phyloP scores from a whole-genome alignment of 129 eudicot genomes.

The Flaveria bidentis region DNA sequence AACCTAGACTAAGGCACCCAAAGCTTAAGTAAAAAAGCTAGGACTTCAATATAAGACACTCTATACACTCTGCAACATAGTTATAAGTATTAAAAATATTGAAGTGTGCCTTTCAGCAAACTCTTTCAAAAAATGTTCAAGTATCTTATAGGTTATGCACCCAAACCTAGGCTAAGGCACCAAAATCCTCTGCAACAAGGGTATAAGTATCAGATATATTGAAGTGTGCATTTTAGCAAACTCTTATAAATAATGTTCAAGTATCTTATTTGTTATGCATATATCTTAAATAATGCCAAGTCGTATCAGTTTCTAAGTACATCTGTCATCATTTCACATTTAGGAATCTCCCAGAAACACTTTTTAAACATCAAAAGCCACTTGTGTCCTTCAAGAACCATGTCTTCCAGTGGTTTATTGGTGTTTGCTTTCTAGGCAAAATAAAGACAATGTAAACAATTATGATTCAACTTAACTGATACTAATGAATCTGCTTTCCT shows the following conservation, averaged over 20 bases:
- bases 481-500: constrained; percentile 18
- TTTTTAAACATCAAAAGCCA: constrained; percentile 5
- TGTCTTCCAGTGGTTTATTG: neutral
- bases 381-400: neutral
- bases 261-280: neutral
- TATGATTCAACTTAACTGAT: constrained; percentile 13
- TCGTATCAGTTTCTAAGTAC: neutral
- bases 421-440: neutral
- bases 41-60: too few relatives aligned
- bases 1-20: too few relatives aligned
- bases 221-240: neutral
- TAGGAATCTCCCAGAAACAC: neutral
- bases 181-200: neutral
- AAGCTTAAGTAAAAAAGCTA: too few relatives aligned
- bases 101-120: too few relatives aligned
- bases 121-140: too few relatives aligned
- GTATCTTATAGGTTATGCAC: too few relatives aligned
- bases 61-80: too few relatives aligned
- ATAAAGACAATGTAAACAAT: constrained; percentile 3
- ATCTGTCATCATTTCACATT: neutral
- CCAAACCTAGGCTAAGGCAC: too few relatives aligned
- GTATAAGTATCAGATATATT: neutral
- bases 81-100: too few relatives aligned
- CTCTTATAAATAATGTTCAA: neutral
- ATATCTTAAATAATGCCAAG: neutral